Conservation (phyloP, 148 eudicot genomes). For the Chenopodium quinoa region DNA sequence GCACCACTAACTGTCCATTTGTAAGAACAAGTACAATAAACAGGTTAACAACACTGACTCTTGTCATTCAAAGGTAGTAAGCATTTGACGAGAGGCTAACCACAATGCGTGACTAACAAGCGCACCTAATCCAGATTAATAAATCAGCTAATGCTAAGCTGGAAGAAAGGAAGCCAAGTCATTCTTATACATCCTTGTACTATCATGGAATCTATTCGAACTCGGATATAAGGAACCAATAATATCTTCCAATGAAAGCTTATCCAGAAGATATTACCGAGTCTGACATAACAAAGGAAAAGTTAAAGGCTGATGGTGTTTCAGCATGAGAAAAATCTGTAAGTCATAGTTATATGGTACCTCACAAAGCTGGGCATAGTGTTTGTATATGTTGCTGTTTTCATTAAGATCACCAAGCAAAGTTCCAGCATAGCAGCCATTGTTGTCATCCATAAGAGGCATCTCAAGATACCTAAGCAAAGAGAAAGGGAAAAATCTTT, state of each 20-base stretch:
- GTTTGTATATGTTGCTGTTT: constrained; percentile 73
- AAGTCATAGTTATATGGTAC: constrained; percentile 29
- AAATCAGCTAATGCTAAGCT: background rate
- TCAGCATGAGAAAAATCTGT: background rate
- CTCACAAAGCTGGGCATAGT: constrained; percentile 86
- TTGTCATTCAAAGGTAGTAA: too few relatives aligned
- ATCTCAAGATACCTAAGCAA: constrained; percentile 65
- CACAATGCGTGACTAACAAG: too few relatives aligned
- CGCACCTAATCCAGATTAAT: too few relatives aligned
- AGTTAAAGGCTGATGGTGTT: background rate
- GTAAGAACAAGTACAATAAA: too few relatives aligned
- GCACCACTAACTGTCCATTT: too few relatives aligned
- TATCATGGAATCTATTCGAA: background rate
- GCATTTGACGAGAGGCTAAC: too few relatives aligned
- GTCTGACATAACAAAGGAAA: background rate
- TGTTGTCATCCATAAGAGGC: constrained; percentile 70
- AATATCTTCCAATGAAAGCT: background rate
- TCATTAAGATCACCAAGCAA: constrained; percentile 94
- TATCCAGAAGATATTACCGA: background rate
- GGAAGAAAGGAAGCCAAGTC: background rate
- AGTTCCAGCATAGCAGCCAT: constrained; percentile 91
- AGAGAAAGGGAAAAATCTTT: constrained; percentile 5
- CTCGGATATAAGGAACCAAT: background rate
- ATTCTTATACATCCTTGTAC: background rate
- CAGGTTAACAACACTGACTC: too few relatives aligned